phyloP scores from a whole-genome alignment of 176 grass and related monocot genomes.

The Puccinellia tenuiflora region DNA sequence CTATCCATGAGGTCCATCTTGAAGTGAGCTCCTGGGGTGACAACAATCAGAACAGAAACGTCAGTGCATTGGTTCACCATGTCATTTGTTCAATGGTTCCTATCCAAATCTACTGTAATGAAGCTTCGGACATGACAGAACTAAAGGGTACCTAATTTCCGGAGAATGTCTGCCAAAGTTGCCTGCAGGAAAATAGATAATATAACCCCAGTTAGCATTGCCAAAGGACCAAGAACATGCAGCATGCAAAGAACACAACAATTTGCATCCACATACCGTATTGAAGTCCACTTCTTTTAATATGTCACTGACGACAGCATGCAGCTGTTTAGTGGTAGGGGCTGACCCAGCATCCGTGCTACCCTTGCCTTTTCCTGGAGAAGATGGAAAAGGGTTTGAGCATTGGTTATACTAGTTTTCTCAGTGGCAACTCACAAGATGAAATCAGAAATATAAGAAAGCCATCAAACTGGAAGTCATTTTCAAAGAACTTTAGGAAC shows the following conservation, averaged over 20 bases:
- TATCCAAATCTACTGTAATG: too few species aligned
- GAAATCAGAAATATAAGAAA: background rate
- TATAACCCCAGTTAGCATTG: background rate
- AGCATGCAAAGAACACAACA: conserved; percentile 2
- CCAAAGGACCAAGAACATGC: background rate
- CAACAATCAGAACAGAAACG: background rate
- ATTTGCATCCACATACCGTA: conserved; percentile 43
- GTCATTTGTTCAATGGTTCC: background rate
- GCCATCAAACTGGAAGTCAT: background rate
- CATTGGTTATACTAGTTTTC: background rate
- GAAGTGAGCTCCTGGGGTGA: conserved; percentile 64
- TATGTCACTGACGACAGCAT: conserved; percentile 74
- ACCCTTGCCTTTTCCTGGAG: conserved; percentile 67
- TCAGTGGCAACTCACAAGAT: background rate
- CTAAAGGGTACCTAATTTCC: conserved; percentile 71
- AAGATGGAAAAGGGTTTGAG: background rate
- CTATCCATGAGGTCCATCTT: conserved; percentile 83
- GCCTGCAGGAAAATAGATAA: conserved; percentile 43
- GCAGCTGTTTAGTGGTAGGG: conserved; percentile 71
- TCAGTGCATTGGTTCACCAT: background rate
- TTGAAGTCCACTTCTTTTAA: conserved; percentile 99
- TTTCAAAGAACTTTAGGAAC: background rate
- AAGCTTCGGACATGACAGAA: background rate
- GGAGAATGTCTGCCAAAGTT: conserved; percentile 91
- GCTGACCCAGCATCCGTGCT: conserved; percentile 30